These are phyloP conservation scores for Isatis tinctoria DNA, from an alignment of 345 rosid species.

Conservation along the genomic window DNA sequence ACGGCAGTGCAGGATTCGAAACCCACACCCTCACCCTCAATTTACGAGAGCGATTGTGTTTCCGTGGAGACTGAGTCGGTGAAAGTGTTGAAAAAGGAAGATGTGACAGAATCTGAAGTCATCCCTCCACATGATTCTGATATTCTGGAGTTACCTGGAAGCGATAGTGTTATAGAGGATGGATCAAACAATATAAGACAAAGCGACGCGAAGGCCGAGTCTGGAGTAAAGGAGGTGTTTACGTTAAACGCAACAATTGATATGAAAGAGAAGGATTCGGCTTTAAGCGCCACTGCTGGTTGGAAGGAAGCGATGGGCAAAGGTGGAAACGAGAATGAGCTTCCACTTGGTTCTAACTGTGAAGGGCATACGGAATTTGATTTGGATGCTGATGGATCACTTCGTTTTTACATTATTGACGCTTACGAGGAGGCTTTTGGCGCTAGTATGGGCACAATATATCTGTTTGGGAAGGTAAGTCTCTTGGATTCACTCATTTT, in stretches of 20 bases:
- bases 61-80: constrained; percentile 25
- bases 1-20: constrained; percentile 4
- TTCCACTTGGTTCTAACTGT: constrained; percentile 18
- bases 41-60: constrained; percentile 15
- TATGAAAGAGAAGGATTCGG: constrained; percentile 52
- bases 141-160: not conserved
- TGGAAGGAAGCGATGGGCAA: constrained; percentile 66
- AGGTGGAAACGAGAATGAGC: constrained; percentile 29
- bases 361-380: constrained; percentile 62
- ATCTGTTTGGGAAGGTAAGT: constrained; percentile 88
- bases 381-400: constrained; percentile 61
- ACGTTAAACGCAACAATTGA: constrained; percentile 70
- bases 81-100: constrained; percentile 34
- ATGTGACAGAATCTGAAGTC: constrained; percentile 22
- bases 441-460: constrained; percentile 69
- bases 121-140: constrained; percentile 4
- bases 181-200: not conserved
- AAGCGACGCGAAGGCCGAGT: constrained; percentile 37
- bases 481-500: not conserved
- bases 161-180: constrained; percentile 24
- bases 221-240: constrained; percentile 31
- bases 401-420: constrained; percentile 74
- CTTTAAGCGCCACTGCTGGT: constrained; percentile 75
- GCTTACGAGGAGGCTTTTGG: constrained; percentile 86
- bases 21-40: not conserved